Conservation (phyloP, 2,329 filamentous ascomycete genomes). For the Lojkania enalia region DNA sequence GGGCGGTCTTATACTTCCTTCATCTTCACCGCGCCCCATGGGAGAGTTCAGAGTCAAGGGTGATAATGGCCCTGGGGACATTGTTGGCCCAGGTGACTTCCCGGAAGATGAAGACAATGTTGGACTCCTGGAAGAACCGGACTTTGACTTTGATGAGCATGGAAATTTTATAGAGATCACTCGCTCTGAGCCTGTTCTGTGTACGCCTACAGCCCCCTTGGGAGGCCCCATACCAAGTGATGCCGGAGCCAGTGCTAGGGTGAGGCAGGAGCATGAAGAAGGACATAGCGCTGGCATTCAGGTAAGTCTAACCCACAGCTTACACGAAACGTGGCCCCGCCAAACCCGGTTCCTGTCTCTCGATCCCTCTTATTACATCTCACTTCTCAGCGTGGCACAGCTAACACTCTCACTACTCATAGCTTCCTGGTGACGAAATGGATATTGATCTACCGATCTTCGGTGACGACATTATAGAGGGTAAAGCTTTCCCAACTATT, state of each 20-base stretch:
- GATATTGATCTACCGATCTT: slow-evolving; percentile 36
- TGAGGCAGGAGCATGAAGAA: slow-evolving; percentile 50
- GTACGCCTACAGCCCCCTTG: slow-evolving; percentile 19
- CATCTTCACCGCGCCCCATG: slow-evolving; percentile 49
- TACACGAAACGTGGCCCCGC: slow-evolving; percentile 1
- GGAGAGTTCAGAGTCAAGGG: slow-evolving; percentile 48
- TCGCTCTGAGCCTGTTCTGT: slow-evolving; percentile 12
- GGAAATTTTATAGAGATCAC: slow-evolving; percentile 59
- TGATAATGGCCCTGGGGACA: slow-evolving; percentile 45
- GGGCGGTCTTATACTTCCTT: slow-evolving; percentile 51
- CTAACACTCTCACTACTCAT: slow-evolving; percentile 7
- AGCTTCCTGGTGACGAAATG: slow-evolving; percentile 31
- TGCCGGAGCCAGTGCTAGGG: slow-evolving; percentile 44
- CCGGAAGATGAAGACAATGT: slow-evolving; percentile 48
- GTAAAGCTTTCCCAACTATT: slow-evolving; percentile 28
- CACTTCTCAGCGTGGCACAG: neutral
- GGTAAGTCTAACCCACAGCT: slow-evolving; percentile 38
- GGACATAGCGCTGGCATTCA: slow-evolving; percentile 35
- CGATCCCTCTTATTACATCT: slow-evolving; percentile 8
- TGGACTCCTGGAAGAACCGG: slow-evolving; percentile 51
- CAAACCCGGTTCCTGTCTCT: neutral
- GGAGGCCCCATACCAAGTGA: slow-evolving; percentile 25
- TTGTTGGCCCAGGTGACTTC: slow-evolving; percentile 29
- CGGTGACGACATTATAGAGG: slow-evolving; percentile 40
- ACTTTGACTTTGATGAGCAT: slow-evolving; percentile 65